These are phyloP conservation scores for Magnaporthiopsis incrustans DNA, from an alignment of 2,329 filamentous ascomycete species.

Conservation along the genomic window DNA sequence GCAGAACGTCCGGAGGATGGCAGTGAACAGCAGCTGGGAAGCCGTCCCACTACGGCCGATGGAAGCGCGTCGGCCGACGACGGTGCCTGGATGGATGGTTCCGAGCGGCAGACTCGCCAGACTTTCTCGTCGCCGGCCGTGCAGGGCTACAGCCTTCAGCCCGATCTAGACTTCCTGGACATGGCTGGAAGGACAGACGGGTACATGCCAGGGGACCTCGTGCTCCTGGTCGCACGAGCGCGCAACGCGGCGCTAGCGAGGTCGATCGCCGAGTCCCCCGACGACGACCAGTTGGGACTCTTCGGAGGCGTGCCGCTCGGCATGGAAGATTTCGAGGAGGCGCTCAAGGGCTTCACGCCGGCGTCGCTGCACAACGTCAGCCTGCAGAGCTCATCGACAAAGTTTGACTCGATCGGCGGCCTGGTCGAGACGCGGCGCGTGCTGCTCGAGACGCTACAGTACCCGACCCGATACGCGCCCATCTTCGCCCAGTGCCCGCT, in stretches of 20 bases:
- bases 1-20: slow-evolving; percentile 25
- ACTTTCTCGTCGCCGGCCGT: slow-evolving; percentile 16
- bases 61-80: slow-evolving; percentile 43
- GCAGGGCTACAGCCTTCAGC: slow-evolving; percentile 62
- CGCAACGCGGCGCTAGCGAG: slow-evolving; percentile 90
- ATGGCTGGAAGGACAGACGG: slow-evolving; percentile 91
- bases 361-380: slow-evolving; percentile 92
- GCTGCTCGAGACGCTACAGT: slow-evolving; percentile 91
- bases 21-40: slow-evolving; percentile 22
- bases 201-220: slow-evolving; percentile 94
- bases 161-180: slow-evolving; percentile 81
- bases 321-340: slow-evolving; percentile 71
- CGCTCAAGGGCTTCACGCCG: slow-evolving; percentile 87
- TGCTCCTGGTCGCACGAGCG: slow-evolving; percentile 76
- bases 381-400: slow-evolving; percentile 84
- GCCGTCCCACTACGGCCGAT: slow-evolving; percentile 49
- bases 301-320: slow-evolving; percentile 54
- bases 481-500: slow-evolving; percentile 96
- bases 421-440: slow-evolving; percentile 78
- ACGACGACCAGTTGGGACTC: slow-evolving; percentile 31
- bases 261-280: slow-evolving; percentile 52
- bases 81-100: slow-evolving; percentile 67
- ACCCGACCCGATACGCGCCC: slow-evolving; percentile 94
- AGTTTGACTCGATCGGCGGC: slow-evolving; percentile 87
- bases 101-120: slow-evolving; percentile 40